Evolutionary conservation across 257 asterid genomes (phyloP).

Genomic region (Anisodus tanguticus): DNA sequence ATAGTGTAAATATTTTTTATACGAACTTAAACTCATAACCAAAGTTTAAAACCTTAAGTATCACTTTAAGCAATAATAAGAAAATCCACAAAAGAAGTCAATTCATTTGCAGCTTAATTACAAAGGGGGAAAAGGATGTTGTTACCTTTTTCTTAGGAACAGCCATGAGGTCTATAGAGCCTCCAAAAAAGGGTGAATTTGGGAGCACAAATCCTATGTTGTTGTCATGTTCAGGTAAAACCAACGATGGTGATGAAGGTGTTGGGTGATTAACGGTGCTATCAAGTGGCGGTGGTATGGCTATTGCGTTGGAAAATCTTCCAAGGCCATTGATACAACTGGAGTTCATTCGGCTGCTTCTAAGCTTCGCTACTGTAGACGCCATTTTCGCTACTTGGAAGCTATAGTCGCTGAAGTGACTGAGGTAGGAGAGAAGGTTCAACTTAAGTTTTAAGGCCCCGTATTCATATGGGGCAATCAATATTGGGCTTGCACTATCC

Average conservation of each 20-base stretch:
- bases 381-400: slow-evolving; percentile 34
- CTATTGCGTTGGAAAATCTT: slow-evolving; percentile 52
- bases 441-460: not conserved
- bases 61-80: not conserved
- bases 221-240: slow-evolving; percentile 59
- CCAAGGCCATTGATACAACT: slow-evolving; percentile 44
- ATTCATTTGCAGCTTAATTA: not conserved
- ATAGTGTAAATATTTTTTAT: too few species aligned
- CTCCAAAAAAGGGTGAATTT: slow-evolving; percentile 44
- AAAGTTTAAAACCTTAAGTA: not conserved
- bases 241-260: slow-evolving; percentile 49
- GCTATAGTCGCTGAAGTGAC: not conserved
- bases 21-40: not conserved
- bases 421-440: slow-evolving; percentile 3
- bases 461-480: not conserved
- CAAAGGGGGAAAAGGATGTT: not conserved
- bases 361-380: slow-evolving; percentile 38
- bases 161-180: slow-evolving; percentile 85
- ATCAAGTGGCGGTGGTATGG: slow-evolving; percentile 58
- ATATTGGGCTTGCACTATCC: not conserved
- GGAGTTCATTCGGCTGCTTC: slow-evolving; percentile 37
- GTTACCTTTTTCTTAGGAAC: slow-evolving; percentile 80
- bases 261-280: slow-evolving; percentile 36
- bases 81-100: not conserved
- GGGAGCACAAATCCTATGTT: slow-evolving; percentile 37